A percentile compares a stretch with the other conserved stretches of the same genome.
Conservation (phyloP, 306 rosid species). For the Rubus parviflorus region DNA sequence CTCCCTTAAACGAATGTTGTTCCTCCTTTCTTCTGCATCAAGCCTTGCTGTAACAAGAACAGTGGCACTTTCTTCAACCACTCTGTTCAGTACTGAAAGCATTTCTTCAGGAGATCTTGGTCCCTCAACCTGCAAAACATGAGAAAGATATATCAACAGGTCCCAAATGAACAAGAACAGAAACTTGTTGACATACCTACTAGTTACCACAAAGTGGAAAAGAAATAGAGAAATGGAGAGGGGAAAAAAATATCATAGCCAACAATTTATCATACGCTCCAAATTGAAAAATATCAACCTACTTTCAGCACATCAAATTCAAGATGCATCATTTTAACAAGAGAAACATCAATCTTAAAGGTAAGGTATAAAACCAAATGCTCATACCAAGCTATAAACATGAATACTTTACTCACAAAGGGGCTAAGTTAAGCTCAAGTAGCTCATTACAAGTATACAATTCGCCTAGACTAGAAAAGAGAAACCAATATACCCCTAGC, state of each 20-base stretch:
- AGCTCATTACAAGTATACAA: not conserved
- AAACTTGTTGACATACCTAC: not conserved
- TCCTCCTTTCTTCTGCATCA: slow-evolving; percentile 92
- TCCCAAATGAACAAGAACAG: slow-evolving; percentile 14
- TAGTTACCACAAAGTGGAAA: slow-evolving; percentile 4
- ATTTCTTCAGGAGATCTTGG: slow-evolving; percentile 86
- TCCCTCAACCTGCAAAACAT: slow-evolving; percentile 74
- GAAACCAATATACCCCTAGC: not conserved
- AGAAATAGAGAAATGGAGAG: not conserved
- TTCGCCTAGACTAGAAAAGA: not conserved
- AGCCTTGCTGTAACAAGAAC: slow-evolving; percentile 78
- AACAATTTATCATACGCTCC: not conserved
- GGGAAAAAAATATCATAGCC: not conserved
- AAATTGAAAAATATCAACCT: not conserved
- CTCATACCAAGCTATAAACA: not conserved
- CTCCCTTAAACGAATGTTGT: slow-evolving; percentile 76
- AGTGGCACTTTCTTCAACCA: slow-evolving; percentile 87
- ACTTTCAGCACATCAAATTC: not conserved
- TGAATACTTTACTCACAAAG: not conserved
- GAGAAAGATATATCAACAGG: slow-evolving; percentile 18
- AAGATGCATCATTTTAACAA: not conserved
- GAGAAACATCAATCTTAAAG: not conserved
- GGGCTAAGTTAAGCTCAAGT: not conserved
- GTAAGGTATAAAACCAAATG: not conserved
- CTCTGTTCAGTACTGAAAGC: slow-evolving; percentile 72